A percentile compares a stretch with the other conserved stretches of the same genome.
Evolutionary conservation across 352 stramenopile species (phyloP).

Genomic region (Phytophthora pinifolia): DNA sequence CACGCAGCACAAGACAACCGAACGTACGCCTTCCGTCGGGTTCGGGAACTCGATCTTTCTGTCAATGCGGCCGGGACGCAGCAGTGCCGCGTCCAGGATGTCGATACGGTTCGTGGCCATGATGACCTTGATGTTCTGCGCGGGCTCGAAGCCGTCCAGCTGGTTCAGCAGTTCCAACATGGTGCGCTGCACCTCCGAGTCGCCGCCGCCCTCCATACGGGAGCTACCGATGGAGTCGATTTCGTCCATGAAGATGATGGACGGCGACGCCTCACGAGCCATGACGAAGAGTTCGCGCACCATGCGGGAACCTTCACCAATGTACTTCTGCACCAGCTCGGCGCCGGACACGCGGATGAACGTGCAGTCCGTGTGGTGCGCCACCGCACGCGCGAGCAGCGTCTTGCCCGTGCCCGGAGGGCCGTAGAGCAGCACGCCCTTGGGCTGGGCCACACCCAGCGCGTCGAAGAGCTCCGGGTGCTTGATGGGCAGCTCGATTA

Average conservation of each 20-base stretch:
- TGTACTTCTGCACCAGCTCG: constrained; percentile 99
- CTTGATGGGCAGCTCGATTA: constrained; percentile 99
- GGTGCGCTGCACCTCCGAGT: constrained; percentile 99
- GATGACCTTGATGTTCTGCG: constrained; percentile 99
- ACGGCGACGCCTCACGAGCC: constrained; percentile 96
- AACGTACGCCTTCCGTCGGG: constrained; percentile 90
- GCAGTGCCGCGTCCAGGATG: constrained; percentile 96
- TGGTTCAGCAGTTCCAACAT: constrained; percentile 99
- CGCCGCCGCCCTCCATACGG: constrained; percentile 92
- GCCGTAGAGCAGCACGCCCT: constrained; percentile 95
- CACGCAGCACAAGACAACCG: constrained; percentile 2
- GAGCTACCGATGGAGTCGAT: constrained; percentile 99
- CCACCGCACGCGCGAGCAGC: constrained; percentile 96
- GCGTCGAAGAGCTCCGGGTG: constrained; percentile 99
- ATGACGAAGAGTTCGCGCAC: constrained; percentile 99
- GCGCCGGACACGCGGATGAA: constrained; percentile 99
- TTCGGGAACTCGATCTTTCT: constrained; percentile 99
- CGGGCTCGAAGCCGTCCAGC: constrained; percentile 95
- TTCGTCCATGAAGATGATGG: constrained; percentile 99
- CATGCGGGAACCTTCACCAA: constrained; percentile 98
- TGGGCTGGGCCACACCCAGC: constrained; percentile 98
- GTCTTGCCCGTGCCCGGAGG: constrained; percentile 99
- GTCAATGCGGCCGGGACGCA: constrained; percentile 98
- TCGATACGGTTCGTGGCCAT: constrained; percentile 99
- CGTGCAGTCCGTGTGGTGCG: constrained; percentile 99